Evolutionary conservation across 2,329 filamentous ascomycete genomes (phyloP).

Genomic region (Chaetomium strumarium): DNA sequence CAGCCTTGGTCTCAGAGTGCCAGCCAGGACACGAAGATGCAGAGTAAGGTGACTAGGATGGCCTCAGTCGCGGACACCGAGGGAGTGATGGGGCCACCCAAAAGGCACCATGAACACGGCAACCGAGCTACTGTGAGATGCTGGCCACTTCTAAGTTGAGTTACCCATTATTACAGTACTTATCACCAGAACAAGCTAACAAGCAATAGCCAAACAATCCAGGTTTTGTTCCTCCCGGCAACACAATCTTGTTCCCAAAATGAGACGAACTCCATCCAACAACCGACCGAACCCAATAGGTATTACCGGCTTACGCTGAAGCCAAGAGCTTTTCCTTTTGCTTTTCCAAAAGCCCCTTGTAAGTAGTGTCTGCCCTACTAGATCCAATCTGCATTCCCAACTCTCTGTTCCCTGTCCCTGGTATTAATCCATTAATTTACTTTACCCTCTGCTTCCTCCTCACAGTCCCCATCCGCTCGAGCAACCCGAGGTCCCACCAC

Average conservation of each 20-base stretch:
- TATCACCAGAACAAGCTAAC: constrained; percentile 21
- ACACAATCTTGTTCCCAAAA: not conserved
- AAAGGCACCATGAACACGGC: no score
- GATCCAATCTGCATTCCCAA: no score
- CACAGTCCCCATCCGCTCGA: constrained; percentile 26
- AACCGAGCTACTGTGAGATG: no score
- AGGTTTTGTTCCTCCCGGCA: not conserved
- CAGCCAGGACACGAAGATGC: no score
- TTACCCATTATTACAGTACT: constrained; percentile 16
- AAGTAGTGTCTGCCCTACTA: no score
- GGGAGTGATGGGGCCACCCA: no score
- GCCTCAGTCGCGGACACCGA: no score
- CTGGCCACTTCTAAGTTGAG: no score
- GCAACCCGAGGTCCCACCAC: constrained; percentile 25
- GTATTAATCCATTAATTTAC: constrained; percentile 1
- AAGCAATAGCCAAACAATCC: constrained; percentile 4
- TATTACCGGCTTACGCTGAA: not conserved
- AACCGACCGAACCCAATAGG: not conserved
- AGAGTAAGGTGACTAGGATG: no score
- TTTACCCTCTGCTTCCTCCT: constrained; percentile 15
- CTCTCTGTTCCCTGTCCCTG: no score
- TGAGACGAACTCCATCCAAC: not conserved
- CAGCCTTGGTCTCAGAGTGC: no score
- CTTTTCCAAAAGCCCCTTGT: not conserved
- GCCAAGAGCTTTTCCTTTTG: not conserved